Conservation (phyloP, 768 basidiomycete genomes). For the Pholiota microspora region DNA sequence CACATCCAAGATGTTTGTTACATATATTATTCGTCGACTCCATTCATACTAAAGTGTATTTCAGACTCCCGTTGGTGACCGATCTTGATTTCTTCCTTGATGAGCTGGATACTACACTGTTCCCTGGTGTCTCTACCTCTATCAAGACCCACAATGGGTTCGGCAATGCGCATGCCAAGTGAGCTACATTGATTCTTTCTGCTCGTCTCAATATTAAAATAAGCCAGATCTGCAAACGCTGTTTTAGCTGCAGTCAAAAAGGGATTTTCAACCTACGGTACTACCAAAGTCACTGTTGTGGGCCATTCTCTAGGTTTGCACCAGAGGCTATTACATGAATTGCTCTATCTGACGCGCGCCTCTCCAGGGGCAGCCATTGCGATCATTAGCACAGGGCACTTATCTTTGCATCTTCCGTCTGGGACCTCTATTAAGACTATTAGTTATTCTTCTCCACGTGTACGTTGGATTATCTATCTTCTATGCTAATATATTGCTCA, state of each 20-base stretch:
- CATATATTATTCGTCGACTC: not conserved
- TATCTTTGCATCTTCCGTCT: conserved; percentile 42
- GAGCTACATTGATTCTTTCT: not conserved
- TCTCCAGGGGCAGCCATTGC: conserved; percentile 47
- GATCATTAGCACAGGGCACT: conserved; percentile 51
- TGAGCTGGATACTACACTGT: conserved; percentile 42
- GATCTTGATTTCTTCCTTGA: conserved; percentile 34
- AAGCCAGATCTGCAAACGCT: conserved; percentile 35
- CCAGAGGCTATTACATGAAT: not conserved
- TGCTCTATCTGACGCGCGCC: not conserved
- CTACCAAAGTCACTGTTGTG: conserved; percentile 39
- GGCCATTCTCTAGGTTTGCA: conserved; percentile 45
- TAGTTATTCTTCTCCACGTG: conserved; percentile 39
- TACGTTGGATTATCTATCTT: conserved; percentile 15
- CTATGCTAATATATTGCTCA: not conserved
- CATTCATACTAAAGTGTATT: not conserved
- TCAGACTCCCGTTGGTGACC: conserved; percentile 13
- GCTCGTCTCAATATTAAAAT: not conserved
- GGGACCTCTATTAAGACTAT: conserved; percentile 30
- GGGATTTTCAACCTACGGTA: conserved; percentile 32
- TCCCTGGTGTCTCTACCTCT: conserved; percentile 47
- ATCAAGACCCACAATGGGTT: conserved; percentile 58
- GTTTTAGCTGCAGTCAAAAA: conserved; percentile 42
- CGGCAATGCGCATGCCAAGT: conserved; percentile 38
- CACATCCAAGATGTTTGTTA: conserved; percentile 7